Conservation (phyloP, 257 asterid species). For the Penstemon davidsonii region DNA sequence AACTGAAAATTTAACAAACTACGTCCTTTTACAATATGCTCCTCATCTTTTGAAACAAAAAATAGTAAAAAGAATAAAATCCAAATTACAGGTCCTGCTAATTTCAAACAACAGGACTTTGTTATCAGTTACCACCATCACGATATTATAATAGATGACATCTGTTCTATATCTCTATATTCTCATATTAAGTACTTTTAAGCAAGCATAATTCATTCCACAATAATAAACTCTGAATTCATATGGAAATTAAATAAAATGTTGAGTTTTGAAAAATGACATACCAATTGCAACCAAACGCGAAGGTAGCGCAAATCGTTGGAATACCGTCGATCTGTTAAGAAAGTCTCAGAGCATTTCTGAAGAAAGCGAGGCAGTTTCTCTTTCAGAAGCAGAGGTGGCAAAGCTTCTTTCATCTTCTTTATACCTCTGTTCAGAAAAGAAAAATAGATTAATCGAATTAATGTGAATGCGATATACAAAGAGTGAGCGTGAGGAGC, state of each 20-base stretch:
- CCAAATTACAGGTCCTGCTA: not conserved
- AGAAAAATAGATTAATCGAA: not conserved
- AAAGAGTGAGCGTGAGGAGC: not conserved
- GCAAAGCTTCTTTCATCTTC: slow-evolving; percentile 70
- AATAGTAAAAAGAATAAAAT: not conserved
- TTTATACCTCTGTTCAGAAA: slow-evolving; percentile 60
- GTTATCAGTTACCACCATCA: too few species aligned
- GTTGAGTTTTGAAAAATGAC: not conserved
- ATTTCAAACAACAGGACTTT: not conserved
- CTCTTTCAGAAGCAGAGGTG: slow-evolving; percentile 68
- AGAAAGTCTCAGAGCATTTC: slow-evolving; percentile 81
- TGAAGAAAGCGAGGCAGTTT: slow-evolving; percentile 96
- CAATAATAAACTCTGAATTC: slow-evolving; percentile 6
- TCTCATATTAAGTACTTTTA: too few species aligned
- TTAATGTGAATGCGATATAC: slow-evolving; percentile 6
- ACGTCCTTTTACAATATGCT: too few species aligned
- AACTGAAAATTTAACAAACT: too few species aligned
- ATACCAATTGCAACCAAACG: slow-evolving; percentile 92
- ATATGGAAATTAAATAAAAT: not conserved
- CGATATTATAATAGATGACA: too few species aligned
- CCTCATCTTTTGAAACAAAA: too few species aligned
- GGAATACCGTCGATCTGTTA: slow-evolving; percentile 64
- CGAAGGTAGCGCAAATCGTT: slow-evolving; percentile 93
- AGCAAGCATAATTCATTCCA: not conserved
- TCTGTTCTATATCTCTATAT: too few species aligned